Conservation (phyloP, 768 basidiomycete genomes). For the Exsudoporus frostii region DNA sequence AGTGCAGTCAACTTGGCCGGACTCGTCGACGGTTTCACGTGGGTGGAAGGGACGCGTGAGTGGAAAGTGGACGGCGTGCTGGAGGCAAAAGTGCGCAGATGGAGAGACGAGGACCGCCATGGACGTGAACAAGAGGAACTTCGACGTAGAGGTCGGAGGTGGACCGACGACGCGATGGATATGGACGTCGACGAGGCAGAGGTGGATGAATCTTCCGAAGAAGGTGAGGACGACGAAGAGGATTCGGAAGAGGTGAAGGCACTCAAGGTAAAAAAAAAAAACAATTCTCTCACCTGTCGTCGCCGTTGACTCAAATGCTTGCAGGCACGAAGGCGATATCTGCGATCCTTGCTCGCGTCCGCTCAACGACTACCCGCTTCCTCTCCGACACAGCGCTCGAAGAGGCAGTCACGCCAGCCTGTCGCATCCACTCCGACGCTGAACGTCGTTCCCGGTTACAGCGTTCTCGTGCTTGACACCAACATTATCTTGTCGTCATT, state of each 20-base stretch:
- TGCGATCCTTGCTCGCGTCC: slow-evolving; percentile 63
- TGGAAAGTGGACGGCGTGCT: slow-evolving; percentile 67
- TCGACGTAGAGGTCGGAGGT: slow-evolving; percentile 56
- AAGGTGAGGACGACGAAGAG: slow-evolving; percentile 54
- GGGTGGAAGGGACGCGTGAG: slow-evolving; percentile 52
- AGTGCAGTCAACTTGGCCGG: slow-evolving; percentile 64
- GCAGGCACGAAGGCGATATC: slow-evolving; percentile 71
- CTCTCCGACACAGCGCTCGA: slow-evolving; percentile 27
- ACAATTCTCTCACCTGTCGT: slow-evolving; percentile 1
- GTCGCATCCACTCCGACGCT: slow-evolving; percentile 40
- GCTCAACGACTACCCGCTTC: slow-evolving; percentile 31
- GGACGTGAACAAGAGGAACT: slow-evolving; percentile 67
- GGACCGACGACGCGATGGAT: slow-evolving; percentile 71
- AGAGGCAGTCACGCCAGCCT: slow-evolving; percentile 27
- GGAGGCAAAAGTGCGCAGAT: slow-evolving; percentile 61
- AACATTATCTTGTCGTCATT: slow-evolving; percentile 90
- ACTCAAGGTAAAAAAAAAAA: slow-evolving; percentile 78
- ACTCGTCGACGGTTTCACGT: slow-evolving; percentile 74
- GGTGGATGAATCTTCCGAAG: slow-evolving; percentile 43
- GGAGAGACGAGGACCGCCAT: slow-evolving; percentile 69
- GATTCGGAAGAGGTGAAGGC: slow-evolving; percentile 72
- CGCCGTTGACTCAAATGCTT: slow-evolving; percentile 6
- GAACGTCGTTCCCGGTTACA: slow-evolving; percentile 77
- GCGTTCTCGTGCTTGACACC: slow-evolving; percentile 88
- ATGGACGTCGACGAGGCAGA: slow-evolving; percentile 56